Evolutionary conservation across 129 eudicot species (phyloP).

Genomic region (Oenanthe sinensis): DNA sequence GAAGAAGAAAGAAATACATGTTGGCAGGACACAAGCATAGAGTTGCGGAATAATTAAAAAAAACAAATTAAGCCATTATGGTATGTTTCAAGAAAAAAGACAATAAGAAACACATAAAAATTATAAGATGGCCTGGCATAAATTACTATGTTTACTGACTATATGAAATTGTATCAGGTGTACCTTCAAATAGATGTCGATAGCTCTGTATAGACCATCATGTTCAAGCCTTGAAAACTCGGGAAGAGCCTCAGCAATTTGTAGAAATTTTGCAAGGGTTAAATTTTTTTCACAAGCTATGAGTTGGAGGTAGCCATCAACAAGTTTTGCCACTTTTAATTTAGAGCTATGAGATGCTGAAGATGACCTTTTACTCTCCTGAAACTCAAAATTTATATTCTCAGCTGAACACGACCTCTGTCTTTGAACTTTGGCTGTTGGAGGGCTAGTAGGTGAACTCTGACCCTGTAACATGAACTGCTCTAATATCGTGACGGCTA

Average conservation of each 20-base stretch:
- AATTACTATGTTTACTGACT: background rate
- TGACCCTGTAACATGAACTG: constrained; percentile 66
- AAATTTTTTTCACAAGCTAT: constrained; percentile 52
- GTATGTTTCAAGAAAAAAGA: too few relatives aligned
- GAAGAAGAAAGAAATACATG: too few relatives aligned
- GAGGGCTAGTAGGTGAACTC: constrained; percentile 80
- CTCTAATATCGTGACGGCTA: constrained; percentile 52
- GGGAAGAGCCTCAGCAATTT: constrained; percentile 73
- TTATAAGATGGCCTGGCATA: background rate
- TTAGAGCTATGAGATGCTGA: constrained; percentile 76
- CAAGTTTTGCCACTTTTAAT: constrained; percentile 74
- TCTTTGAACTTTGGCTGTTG: constrained; percentile 45
- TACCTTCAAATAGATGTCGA: constrained; percentile 89
- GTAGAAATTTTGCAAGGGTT: constrained; percentile 57
- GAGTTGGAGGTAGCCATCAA: constrained; percentile 73
- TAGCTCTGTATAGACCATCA: constrained; percentile 86
- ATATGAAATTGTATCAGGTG: background rate
- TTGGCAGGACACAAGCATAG: too few relatives aligned
- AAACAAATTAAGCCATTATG: too few relatives aligned
- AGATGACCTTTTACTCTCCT: constrained; percentile 73
- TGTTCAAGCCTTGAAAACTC: constrained; percentile 79
- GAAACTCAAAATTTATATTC: constrained; percentile 59
- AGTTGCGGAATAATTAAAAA: too few relatives aligned
- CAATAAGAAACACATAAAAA: too few relatives aligned
- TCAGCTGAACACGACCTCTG: constrained; percentile 71